Conservation (phyloP, 768 basidiomycete species). For the Tulasnella sp. region DNA sequence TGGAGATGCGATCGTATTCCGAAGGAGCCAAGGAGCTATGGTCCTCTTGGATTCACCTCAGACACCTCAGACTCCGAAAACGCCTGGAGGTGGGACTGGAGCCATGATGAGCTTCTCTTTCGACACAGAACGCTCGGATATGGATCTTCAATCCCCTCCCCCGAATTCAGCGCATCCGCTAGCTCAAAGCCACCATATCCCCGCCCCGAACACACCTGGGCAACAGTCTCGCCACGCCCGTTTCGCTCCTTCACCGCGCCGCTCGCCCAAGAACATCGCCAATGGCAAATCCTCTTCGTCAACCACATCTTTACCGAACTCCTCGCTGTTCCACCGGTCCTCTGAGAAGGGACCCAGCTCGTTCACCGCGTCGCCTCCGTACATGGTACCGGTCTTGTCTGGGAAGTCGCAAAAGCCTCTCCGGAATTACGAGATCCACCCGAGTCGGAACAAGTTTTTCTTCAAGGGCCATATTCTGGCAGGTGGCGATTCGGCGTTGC, state of each 20-base stretch:
- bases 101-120: neutral
- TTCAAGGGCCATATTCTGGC: constrained; percentile 60
- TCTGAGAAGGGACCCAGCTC: neutral
- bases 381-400: constrained; percentile 25
- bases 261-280: neutral
- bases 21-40: neutral
- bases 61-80: neutral
- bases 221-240: constrained; percentile 9
- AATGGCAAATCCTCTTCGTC: neutral
- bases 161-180: neutral
- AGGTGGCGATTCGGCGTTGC: constrained; percentile 77
- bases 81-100: neutral
- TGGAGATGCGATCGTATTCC: neutral
- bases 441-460: constrained; percentile 68
- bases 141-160: neutral
- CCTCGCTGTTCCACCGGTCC: neutral
- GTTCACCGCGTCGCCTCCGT: neutral
- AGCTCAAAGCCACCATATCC: neutral
- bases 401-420: constrained; percentile 32
- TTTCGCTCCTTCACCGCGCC: constrained; percentile 7
- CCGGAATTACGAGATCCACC: constrained; percentile 52
- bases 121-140: neutral
- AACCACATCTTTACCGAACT: neutral
- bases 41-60: neutral
- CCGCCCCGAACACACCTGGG: neutral